These are phyloP conservation scores for Ascocoryne sarcoides DNA, from an alignment of 2,329 filamentous ascomycete genomes.

Conservation along the genomic window DNA sequence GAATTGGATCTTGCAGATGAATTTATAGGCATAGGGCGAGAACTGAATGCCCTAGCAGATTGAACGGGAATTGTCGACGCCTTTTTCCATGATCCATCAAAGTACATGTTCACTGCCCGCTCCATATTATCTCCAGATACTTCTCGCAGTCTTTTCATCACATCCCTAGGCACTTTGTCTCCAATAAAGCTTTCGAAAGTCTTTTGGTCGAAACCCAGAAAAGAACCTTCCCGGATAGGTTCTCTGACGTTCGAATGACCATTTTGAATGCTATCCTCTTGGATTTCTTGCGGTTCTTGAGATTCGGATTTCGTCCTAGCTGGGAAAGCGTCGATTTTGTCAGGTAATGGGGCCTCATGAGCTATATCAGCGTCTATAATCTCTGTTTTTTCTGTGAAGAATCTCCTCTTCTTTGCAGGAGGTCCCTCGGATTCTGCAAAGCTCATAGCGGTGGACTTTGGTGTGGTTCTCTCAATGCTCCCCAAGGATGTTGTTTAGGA, in stretches of 20 bases:
- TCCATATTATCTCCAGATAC: conserved; percentile 51
- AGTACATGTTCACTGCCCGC: conserved; percentile 59
- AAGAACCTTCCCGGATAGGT: conserved; percentile 13
- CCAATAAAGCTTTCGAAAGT: conserved; percentile 53
- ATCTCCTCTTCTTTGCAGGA: conserved; percentile 39
- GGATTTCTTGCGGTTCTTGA: conserved; percentile 1
- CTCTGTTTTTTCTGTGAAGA: conserved; percentile 34
- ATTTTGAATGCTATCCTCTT: conserved; percentile 1
- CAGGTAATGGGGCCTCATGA: conserved; percentile 13
- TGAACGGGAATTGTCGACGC: conserved; percentile 1
- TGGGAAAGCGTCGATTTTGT: conserved; percentile 24
- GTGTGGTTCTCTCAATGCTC: conserved; percentile 6
- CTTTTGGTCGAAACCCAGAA: conserved; percentile 42
- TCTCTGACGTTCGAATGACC: neutral
- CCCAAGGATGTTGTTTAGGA: conserved; percentile 1
- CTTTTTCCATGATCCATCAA: conserved; percentile 57
- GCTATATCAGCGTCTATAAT: conserved; percentile 15
- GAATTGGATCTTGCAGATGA: conserved; percentile 16
- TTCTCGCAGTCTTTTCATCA: conserved; percentile 41
- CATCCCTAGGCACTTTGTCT: conserved; percentile 41
- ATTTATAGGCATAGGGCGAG: conserved; percentile 19
- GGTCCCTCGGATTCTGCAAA: conserved; percentile 33
- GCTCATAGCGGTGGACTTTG: conserved; percentile 26
- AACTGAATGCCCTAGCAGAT: conserved; percentile 4
- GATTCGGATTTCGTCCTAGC: neutral